Evolutionary conservation across 768 basidiomycete genomes (phyloP), one percentile per base, ranked within the genome.

Genomic region (Cyathus striatus): DNA sequence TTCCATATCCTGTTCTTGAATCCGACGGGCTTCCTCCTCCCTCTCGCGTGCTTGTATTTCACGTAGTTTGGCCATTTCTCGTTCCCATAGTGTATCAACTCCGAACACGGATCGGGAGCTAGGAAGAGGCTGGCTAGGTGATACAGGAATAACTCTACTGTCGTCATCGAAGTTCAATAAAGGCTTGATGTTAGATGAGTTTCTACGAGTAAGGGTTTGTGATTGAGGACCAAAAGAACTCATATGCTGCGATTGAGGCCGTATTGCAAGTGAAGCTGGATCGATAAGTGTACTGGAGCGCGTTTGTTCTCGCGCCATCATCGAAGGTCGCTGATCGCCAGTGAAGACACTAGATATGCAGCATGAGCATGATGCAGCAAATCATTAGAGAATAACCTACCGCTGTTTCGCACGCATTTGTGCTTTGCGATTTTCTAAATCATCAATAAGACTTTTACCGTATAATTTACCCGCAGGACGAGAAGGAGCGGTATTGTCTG

Each of bases 11-110:
- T 80, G 76, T 41, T 55, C 60, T 38, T 59, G 68, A 56, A 54
- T 66, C 41, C 65, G 70, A 24, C 69, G 75, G 46, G 79, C 78
- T n/a, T 71, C 74, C 44, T 79, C 82, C 9, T 53, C 57, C 43
- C 66, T 73, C 57, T 93, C 91, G 40, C 54, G 59, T 10, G 78
- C 82, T 59, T 95, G 84, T 0, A 93, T 87, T 46, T 80, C 72
- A 48, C 78, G 78, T 41, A 95, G 68, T 59, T 89, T 95, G 14
- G 63, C 77, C 71, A 92, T 76, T 62, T 96, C 93, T 30, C 79
- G 74, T 56, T 94, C 86, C 93, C 93, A 95, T 7, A 95, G 54
- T n/a, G 85, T 86, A 60, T 96, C 93, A 1, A 89, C 86, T 2
- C 93, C 93, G 54, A 95, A 96, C 7, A 94, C 90, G n/a, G 91